These are phyloP conservation scores for Aquilaria malaccensis DNA, from an alignment of 345 rosid genomes.

Conservation along the genomic window DNA sequence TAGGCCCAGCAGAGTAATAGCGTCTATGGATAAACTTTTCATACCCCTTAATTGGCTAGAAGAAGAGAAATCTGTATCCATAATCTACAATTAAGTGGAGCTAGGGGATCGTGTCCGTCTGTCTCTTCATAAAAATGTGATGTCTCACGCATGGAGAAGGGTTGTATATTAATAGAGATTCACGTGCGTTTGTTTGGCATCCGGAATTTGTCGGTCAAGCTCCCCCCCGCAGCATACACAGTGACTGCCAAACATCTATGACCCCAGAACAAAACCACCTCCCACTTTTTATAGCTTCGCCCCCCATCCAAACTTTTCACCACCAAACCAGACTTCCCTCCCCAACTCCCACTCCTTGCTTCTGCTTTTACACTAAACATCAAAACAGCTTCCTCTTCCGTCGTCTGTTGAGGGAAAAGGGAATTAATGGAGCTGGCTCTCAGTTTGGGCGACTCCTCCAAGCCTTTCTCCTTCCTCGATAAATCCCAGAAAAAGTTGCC, in stretches of 20 bases:
- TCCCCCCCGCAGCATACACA: conserved; percentile 18
- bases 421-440: conserved; percentile 73
- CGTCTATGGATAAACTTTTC: no score
- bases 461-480: conserved; percentile 56
- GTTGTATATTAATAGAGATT: conserved; percentile 36
- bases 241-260: conserved; percentile 3
- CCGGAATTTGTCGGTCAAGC: conserved; percentile 64
- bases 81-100: no score
- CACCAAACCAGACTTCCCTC: not conserved
- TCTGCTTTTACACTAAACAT: not conserved
- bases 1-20: no score
- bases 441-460: conserved; percentile 72
- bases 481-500: conserved; percentile 22
- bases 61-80: no score
- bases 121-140: no score
- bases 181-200: conserved; percentile 76
- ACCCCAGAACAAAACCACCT: conserved; percentile 2
- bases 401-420: not conserved
- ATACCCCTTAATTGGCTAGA: no score
- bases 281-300: not conserved
- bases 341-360: no score
- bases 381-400: not conserved
- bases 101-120: no score
- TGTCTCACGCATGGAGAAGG: no score
- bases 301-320: conserved; percentile 8